Evolutionary conservation across 345 rosid species (phyloP).

Genomic region (Angophora floribunda): DNA sequence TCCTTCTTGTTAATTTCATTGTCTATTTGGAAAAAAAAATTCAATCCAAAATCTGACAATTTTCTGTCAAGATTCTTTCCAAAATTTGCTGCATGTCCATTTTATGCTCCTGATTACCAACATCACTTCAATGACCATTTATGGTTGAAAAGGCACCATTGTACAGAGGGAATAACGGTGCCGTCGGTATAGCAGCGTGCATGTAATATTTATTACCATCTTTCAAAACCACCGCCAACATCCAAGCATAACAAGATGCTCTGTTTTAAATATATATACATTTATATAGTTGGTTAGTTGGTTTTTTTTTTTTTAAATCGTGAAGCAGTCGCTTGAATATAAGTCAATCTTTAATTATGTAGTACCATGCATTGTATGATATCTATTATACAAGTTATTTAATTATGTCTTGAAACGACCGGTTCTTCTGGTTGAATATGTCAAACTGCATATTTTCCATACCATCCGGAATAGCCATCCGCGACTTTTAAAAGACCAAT

Average conservation of each 20-base stretch:
- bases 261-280: background rate
- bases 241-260: background rate
- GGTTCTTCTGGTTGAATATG: background rate
- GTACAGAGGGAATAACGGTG: too few relatives aligned
- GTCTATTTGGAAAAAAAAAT: too few relatives aligned
- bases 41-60: too few relatives aligned
- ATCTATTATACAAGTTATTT: background rate
- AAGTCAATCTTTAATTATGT: background rate
- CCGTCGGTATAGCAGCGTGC: too few relatives aligned
- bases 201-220: background rate
- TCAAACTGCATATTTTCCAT: background rate
- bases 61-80: too few relatives aligned
- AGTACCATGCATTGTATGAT: background rate
- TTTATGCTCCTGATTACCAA: too few relatives aligned
- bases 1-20: too few relatives aligned
- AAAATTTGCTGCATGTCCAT: too few relatives aligned
- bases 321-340: too few relatives aligned
- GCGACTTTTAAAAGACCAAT: background rate
- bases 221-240: background rate
- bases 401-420: background rate
- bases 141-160: too few relatives aligned
- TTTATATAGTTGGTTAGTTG: too few relatives aligned
- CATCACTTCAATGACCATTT: too few relatives aligned
- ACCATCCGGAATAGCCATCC: background rate
- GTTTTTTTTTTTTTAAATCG: background rate